These are phyloP conservation scores for Boehmeria nivea DNA, from an alignment of 306 rosid species.

Conservation along the genomic window DNA sequence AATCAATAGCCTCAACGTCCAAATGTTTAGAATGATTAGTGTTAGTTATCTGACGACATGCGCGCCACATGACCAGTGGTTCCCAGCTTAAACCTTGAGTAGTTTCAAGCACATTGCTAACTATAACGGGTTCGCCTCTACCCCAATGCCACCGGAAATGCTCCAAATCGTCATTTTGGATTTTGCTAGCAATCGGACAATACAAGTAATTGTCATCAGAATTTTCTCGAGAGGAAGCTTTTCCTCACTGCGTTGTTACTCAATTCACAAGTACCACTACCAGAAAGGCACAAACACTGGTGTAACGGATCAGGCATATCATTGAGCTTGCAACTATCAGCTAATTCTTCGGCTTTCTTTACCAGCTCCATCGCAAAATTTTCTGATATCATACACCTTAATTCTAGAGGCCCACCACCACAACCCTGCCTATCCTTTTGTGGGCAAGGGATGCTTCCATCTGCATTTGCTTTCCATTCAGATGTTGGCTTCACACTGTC, in stretches of 20 bases:
- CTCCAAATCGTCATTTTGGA: constrained; percentile 33
- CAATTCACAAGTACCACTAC: constrained; percentile 10
- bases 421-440: constrained; percentile 42
- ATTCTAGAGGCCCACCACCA: constrained; percentile 45
- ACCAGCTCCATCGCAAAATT: constrained; percentile 40
- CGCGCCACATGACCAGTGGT: constrained; percentile 96
- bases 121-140: constrained; percentile 81
- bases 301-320: constrained; percentile 13
- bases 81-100: constrained; percentile 90
- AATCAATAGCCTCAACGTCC: constrained; percentile 38
- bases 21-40: constrained; percentile 31
- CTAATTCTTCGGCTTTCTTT: constrained; percentile 35
- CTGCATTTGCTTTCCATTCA: constrained; percentile 48
- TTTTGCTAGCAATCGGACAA: constrained; percentile 54
- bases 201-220: constrained; percentile 55
- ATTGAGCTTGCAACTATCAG: constrained; percentile 8
- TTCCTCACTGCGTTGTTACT: constrained; percentile 20
- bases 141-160: constrained; percentile 88
- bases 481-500: constrained; percentile 30
- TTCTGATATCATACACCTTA: constrained; percentile 40
- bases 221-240: constrained; percentile 66
- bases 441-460: constrained; percentile 68
- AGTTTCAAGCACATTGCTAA: constrained; percentile 63
- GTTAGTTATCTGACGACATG: constrained; percentile 51
- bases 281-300: constrained; percentile 41